Conservation (phyloP, 2,329 filamentous ascomycete genomes). For the Arthrobotrys pseudoclavata region DNA sequence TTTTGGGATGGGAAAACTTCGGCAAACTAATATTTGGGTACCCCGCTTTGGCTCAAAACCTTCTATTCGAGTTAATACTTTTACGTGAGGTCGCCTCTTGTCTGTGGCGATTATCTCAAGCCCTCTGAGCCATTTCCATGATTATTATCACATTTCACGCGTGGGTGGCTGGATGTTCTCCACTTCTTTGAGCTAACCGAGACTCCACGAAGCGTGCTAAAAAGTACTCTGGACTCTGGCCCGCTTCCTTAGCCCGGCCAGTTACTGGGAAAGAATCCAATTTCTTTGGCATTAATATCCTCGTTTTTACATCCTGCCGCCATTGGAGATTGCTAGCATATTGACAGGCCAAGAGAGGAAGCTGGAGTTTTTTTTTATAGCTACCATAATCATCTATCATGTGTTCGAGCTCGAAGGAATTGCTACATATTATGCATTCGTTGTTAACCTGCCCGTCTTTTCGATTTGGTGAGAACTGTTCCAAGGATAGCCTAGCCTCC, state of each 20-base stretch:
- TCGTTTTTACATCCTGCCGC: neutral
- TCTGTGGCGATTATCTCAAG: conserved; percentile 2
- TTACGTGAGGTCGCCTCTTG: neutral
- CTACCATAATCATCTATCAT: neutral
- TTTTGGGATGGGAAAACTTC: conserved; percentile 39
- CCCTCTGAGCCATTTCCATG: conserved; percentile 31
- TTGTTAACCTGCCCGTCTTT: neutral
- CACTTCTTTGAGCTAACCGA: conserved; percentile 28
- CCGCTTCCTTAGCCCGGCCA: neutral
- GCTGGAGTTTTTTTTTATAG: neutral
- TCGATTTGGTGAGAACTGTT: conserved; percentile 18
- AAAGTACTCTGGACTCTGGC: conserved; percentile 4
- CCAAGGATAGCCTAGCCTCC: conserved; percentile 42
- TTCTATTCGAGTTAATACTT: neutral
- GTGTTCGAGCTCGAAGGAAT: neutral
- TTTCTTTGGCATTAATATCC: neutral
- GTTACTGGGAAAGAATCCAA: neutral
- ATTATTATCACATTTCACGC: conserved; percentile 30
- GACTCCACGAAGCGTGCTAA: conserved; percentile 33
- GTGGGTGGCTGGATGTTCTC: conserved; percentile 40
- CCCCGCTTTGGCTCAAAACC: conserved; percentile 40
- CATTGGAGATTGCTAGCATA: neutral
- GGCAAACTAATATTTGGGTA: conserved; percentile 34
- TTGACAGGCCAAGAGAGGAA: neutral
- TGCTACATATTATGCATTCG: neutral